Percentiles rank a stretch among this genome's conserved stretches.
Evolutionary conservation across 805 yeast species (phyloP).

Genomic region (Candida loeiensis): DNA sequence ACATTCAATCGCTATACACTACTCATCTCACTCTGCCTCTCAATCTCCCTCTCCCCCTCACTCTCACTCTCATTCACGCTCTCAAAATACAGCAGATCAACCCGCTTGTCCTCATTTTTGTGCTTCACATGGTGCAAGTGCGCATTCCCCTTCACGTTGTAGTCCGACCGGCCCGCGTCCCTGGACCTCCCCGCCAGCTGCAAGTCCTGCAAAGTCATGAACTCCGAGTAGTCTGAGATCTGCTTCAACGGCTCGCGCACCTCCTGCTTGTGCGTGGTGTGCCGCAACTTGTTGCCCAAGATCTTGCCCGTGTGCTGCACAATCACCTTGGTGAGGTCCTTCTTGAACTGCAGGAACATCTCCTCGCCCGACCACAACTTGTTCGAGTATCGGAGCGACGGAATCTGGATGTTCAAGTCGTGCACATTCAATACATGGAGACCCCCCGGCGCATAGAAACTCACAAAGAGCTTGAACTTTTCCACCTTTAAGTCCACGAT

Average conservation of each 20-base stretch:
- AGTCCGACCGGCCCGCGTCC: slow-evolving; percentile 12
- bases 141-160: slow-evolving; percentile 1
- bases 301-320: slow-evolving; percentile 71
- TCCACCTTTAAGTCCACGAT: slow-evolving; percentile 35
- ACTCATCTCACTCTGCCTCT: neutral
- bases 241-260: slow-evolving; percentile 35
- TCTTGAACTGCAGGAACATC: slow-evolving; percentile 57
- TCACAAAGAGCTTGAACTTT: slow-evolving; percentile 48
- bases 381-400: slow-evolving; percentile 54
- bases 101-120: slow-evolving; percentile 6
- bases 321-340: slow-evolving; percentile 55
- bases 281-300: slow-evolving; percentile 67
- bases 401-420: slow-evolving; percentile 63
- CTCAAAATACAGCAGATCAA: neutral
- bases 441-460: slow-evolving; percentile 73
- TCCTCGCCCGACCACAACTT: slow-evolving; percentile 74
- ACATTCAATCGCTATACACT: no score
- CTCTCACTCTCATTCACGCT: slow-evolving; percentile 1
- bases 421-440: slow-evolving; percentile 73
- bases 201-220: slow-evolving; percentile 37
- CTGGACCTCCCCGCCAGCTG: slow-evolving; percentile 29
- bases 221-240: slow-evolving; percentile 36
- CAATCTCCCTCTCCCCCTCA: no score
- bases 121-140: slow-evolving; percentile 6
- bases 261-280: slow-evolving; percentile 24